Base-by-base conservation (phyloP, 164 flowering plant genomes). In the Amborella trichopoda region DNA sequence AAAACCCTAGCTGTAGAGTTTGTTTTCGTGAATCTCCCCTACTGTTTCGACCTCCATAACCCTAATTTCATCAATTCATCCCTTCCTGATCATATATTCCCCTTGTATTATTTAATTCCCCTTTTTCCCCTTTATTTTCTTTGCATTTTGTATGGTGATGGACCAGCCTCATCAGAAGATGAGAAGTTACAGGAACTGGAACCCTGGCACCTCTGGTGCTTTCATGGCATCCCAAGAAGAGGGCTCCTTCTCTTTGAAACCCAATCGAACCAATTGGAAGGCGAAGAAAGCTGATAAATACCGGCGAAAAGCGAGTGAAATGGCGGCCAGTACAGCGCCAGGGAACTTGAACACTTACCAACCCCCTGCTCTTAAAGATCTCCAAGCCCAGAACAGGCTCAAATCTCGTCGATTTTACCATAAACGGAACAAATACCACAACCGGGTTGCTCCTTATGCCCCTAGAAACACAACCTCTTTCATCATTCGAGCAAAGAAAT, bases 381-480 rank as follows among this genome's bases (percentile, higher is more conserved):
- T 85, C 43, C 90, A 85, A 45, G 64, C 70, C 0, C 83, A 85
- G 62, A 85, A 82, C 52, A 65, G 87, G 13, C n/a, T 68, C 36
- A 89, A 76, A 62, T 73, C 94, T 4, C 48, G 81, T 21, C 74
- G 76, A 44, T 80, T 71, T 44, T 77, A 85, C 41, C 74, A 73
- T 2, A 88, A 81, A 62, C 11, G 41, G 17, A 38, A 16, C 20
- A 87, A 73, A 68, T 77, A 79, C 49, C 76, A 65, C 48, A 72
- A 73, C 32, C 55, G 88, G 18, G 72, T 67, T 40, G 90, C 81
- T 1, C 94, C 95, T 0, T 78, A 56, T 60, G 97, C 97, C 0
- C 97, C 97, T 0, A 61, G 95, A 44, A 89, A 89, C 53, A 89
- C 93, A 0, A 66, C 83, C 0, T 85, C 94, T 1, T 85, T 61